These are phyloP conservation scores for Kodamaea arcana DNA, from an alignment of 1,139 yeast species.

Conservation along the genomic window DNA sequence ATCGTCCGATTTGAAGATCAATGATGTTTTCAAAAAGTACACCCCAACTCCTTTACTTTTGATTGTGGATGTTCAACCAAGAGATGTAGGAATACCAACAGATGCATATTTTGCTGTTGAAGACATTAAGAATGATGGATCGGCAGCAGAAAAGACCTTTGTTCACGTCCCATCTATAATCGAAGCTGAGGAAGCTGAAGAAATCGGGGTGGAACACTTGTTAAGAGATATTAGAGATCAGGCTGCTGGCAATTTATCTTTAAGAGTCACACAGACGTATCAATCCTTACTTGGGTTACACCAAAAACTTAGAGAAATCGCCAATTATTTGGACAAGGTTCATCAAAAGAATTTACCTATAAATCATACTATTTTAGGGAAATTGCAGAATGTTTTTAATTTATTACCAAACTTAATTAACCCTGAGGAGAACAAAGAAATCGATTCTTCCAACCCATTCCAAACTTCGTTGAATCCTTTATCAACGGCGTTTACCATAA, in stretches of 20 bases:
- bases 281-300: constrained; percentile 85
- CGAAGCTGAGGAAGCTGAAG: constrained; percentile 99
- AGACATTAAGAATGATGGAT: constrained; percentile 95
- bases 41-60: constrained; percentile 78
- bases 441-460: constrained; percentile 16
- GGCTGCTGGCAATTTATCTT: constrained; percentile 89
- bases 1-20: constrained; percentile 85
- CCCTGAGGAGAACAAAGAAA: constrained; percentile 11
- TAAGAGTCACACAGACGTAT: constrained; percentile 82
- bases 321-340: constrained; percentile 74
- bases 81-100: constrained; percentile 83
- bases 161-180: constrained; percentile 88
- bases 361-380: constrained; percentile 86
- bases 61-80: constrained; percentile 88
- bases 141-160: constrained; percentile 88
- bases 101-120: constrained; percentile 94
- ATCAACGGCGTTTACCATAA: constrained; percentile 78
- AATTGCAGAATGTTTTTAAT: constrained; percentile 91
- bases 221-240: constrained; percentile 93
- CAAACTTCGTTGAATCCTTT: constrained; percentile 42
- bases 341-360: constrained; percentile 71
- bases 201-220: constrained; percentile 96
- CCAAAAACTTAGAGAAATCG: constrained; percentile 74
- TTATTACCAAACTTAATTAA: constrained; percentile 76
- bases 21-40: constrained; percentile 81